A percentile compares a stretch with the other conserved stretches of the same genome.
Evolutionary conservation across 2,329 filamentous ascomycete species (phyloP).

Genomic region (Periconia digitata): DNA sequence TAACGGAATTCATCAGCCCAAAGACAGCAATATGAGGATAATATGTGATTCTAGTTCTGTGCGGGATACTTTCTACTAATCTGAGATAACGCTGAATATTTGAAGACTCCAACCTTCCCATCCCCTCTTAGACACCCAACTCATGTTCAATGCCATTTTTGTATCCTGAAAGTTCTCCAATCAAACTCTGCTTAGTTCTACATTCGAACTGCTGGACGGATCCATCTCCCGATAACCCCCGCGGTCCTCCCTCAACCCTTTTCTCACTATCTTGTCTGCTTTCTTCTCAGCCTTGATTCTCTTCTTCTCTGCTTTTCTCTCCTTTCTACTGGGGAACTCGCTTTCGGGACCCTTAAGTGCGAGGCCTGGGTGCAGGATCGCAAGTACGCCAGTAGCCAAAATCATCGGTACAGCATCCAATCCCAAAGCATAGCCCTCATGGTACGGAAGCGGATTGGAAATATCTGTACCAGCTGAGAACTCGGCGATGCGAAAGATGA

Average conservation of each 20-base stretch:
- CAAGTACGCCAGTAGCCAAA: slow-evolving; percentile 34
- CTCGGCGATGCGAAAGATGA: slow-evolving; percentile 63
- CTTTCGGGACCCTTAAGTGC: slow-evolving; percentile 23
- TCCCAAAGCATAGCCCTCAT: slow-evolving; percentile 56
- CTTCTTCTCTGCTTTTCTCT: slow-evolving; percentile 28
- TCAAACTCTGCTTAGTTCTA: slow-evolving; percentile 4
- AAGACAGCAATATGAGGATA: too few relatives aligned
- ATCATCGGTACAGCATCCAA: slow-evolving; percentile 61
- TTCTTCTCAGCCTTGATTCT: slow-evolving; percentile 20
- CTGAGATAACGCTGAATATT: too few relatives aligned
- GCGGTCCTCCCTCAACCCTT: slow-evolving; percentile 8
- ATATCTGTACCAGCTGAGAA: slow-evolving; percentile 51
- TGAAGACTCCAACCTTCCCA: too few relatives aligned
- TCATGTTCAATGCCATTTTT: too few relatives aligned
- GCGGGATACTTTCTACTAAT: too few relatives aligned
- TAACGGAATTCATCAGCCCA: too few relatives aligned
- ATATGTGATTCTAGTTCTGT: too few relatives aligned
- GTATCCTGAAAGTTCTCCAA: too few relatives aligned
- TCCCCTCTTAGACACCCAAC: too few relatives aligned
- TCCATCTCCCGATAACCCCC: neutral
- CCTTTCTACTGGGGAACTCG: slow-evolving; percentile 29
- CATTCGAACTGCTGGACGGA: neutral
- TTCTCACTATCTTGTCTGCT: slow-evolving; percentile 16
- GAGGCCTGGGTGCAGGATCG: slow-evolving; percentile 26
- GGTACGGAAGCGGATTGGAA: slow-evolving; percentile 50